phyloP scores from a whole-genome alignment of 768 basidiomycete species.

The Tulasnella sp. region DNA sequence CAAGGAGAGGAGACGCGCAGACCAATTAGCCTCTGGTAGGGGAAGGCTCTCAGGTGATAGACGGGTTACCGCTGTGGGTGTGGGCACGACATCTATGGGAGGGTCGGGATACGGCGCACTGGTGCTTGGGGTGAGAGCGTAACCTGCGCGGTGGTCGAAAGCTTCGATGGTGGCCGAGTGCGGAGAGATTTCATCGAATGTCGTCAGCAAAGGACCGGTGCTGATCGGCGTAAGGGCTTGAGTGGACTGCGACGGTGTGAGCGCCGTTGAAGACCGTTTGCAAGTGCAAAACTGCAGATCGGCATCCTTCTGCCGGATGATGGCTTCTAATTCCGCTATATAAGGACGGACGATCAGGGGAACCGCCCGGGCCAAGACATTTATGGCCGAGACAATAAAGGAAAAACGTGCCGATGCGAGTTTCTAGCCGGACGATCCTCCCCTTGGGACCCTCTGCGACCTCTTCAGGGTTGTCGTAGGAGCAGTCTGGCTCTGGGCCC shows the following conservation, averaged over 20 bases:
- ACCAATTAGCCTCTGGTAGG: neutral
- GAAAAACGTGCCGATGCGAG: neutral
- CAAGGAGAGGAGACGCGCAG: neutral
- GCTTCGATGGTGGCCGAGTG: neutral
- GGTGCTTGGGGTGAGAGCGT: neutral
- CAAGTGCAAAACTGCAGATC: neutral
- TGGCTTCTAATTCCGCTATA: neutral
- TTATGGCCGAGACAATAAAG: neutral
- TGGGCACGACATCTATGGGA: neutral
- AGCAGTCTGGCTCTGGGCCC: neutral
- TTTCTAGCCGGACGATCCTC: neutral
- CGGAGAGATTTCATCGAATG: neutral
- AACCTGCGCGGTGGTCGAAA: neutral
- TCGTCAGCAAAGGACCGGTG: neutral
- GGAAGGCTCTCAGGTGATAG: neutral
- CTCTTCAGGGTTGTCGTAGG: constrained; percentile 11
- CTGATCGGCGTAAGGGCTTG: neutral
- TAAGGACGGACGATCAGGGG: neutral
- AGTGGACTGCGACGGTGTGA: neutral
- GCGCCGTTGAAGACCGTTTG: neutral
- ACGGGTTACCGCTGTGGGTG: neutral
- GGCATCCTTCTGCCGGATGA: neutral
- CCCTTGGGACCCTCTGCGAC: neutral
- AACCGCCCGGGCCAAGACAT: neutral
- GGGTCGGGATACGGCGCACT: no score